Percentiles rank a stretch among this genome's conserved stretches.
Evolutionary conservation across 495 filamentous ascomycete species (phyloP).

Genomic region (Penicillium paxilli): DNA sequence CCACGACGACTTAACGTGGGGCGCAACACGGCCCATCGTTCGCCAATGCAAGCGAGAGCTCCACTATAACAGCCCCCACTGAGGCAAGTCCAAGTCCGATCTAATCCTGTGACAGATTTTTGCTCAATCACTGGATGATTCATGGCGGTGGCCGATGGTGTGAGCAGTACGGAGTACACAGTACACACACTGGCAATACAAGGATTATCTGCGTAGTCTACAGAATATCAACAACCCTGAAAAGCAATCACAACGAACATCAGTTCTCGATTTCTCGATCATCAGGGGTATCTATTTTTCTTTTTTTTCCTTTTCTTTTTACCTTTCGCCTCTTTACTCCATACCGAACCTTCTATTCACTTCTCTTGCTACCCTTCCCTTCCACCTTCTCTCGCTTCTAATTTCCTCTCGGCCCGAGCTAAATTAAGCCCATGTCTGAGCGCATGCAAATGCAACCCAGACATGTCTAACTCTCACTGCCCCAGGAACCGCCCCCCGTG

Average conservation of each 20-base stretch:
- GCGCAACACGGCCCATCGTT: slow-evolving; percentile 7
- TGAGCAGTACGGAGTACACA: neutral
- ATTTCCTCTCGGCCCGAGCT: neutral
- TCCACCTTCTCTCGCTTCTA: neutral
- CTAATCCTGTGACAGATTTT: neutral
- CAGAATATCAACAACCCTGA: too few relatives aligned
- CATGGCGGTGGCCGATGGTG: too few relatives aligned
- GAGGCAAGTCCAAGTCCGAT: neutral
- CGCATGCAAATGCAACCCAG: neutral
- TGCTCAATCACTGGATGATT: neutral
- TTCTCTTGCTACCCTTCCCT: neutral
- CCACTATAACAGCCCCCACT: neutral
- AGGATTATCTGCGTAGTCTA: neutral
- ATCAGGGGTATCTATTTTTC: too few relatives aligned
- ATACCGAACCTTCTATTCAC: neutral
- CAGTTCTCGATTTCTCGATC: too few relatives aligned
- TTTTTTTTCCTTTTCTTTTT: too few relatives aligned
- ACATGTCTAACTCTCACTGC: neutral
- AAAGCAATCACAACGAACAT: too few relatives aligned
- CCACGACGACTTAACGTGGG: neutral
- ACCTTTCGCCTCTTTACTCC: too few relatives aligned
- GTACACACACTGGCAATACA: too few relatives aligned
- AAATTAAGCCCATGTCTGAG: neutral
- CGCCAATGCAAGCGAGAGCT: slow-evolving; percentile 1
- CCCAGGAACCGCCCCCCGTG: too few relatives aligned